A percentile compares a stretch with the other conserved stretches of the same genome.
phyloP scores from a whole-genome alignment of 441 rosid genomes.

The Adansonia grandidieri region DNA sequence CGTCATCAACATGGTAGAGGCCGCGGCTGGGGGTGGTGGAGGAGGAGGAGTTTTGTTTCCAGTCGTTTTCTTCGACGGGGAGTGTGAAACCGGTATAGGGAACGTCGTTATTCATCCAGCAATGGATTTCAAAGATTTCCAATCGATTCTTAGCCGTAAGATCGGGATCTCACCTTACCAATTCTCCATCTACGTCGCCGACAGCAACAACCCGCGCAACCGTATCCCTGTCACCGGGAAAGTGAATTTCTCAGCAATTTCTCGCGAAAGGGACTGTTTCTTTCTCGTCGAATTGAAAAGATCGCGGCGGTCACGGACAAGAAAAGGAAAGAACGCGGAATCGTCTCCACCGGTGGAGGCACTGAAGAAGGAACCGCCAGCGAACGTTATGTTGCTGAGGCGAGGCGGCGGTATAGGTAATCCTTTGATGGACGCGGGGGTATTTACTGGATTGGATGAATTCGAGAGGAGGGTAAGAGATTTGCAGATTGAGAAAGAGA shows the following conservation, averaged over 20 bases:
- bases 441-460: constrained; percentile 27
- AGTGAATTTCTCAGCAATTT: constrained; percentile 41
- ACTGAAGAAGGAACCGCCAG: constrained; percentile 26
- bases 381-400: constrained; percentile 44
- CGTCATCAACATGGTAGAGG: constrained; percentile 10
- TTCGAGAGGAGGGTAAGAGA: constrained; percentile 36
- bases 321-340: constrained; percentile 19
- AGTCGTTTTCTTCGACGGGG: constrained; percentile 55
- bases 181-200: constrained; percentile 41
- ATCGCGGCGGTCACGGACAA: constrained; percentile 42
- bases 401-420: constrained; percentile 30
- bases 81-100: constrained; percentile 45
- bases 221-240: constrained; percentile 41
- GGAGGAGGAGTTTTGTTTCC: constrained; percentile 30
- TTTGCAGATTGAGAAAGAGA: constrained; percentile 38
- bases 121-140: constrained; percentile 40
- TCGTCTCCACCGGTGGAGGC: neutral
- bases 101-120: constrained; percentile 37
- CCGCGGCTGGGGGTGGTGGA: neutral
- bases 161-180: constrained; percentile 55
- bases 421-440: constrained; percentile 7
- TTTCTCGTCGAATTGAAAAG: constrained; percentile 48
- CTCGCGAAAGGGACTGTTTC: constrained; percentile 29
- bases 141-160: constrained; percentile 35
- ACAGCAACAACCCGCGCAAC: constrained; percentile 25